Base-by-base conservation (phyloP, 345 rosid genomes). In the Sisymbrium irio region DNA sequence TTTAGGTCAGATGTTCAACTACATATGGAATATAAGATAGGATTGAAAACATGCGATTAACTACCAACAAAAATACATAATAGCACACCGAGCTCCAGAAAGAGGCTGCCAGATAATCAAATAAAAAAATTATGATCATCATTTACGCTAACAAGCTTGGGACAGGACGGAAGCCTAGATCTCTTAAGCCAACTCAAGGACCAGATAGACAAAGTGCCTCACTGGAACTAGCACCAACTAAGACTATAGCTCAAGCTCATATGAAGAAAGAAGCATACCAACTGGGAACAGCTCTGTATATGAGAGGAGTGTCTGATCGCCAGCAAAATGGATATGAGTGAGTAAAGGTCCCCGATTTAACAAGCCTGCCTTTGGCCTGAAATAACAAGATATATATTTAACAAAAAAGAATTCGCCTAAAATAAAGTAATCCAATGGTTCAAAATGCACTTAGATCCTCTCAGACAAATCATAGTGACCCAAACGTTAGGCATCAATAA, bases 271-370 rank as follows among this genome's bases (percentile, higher is more conserved):
- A 67, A 72, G 33, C 82, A 68, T 81, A 95, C 99, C 99, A 95
- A 77, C 97, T 95, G 5, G 98, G 97, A 76, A 95, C 96, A 65
- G 98, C 99, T 84, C 97, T 83, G 69, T 92, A 92, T 27, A 95
- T 88, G 62, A 95, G 98, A 74, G 99, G 99, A 11, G 97, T 88
- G 45, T 90, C 94, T 71, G 99, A 95, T 83, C 99, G 88, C 87
- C 89, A 95, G 78, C 99, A 95, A 72, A 81, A 85, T 51, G 97
- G 97, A 74, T 95, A 95, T 33, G 89, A 81, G 83, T 95, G 99
- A 20, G 82, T 89, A 58, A 64, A 81, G 82, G 79, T 92, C 82
- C 99, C 99, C 28, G 87, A 45, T 78, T 95, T 95, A 56, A 95
- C 91, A 78, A 95, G 94, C 85, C 88, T 90, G 51, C 97, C 97